Evolutionary conservation across 2,329 filamentous ascomycete genomes (phyloP), one percentile per base, ranked within the genome.

Genomic region (Paraphoma sp.): DNA sequence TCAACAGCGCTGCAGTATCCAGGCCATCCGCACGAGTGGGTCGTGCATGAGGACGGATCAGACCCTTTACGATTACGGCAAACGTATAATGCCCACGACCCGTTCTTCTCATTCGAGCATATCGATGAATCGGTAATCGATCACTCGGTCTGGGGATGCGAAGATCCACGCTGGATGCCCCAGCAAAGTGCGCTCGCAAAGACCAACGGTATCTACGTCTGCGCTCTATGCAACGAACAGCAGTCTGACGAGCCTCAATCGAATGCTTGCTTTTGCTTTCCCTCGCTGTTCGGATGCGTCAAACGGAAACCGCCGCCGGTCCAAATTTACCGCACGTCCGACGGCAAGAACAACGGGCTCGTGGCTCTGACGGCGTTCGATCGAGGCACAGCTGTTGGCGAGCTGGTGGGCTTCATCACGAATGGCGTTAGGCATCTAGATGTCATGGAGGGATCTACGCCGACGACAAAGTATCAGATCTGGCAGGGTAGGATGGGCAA

Each of bases 401-500:
- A 86, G 65, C 85, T 86, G 54, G 78, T 85, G 5, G 84, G 84
- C 3, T 68, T 83, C 28, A 76, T 86, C 31, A 86, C 84, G 0
- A 82, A 80, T 50, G 83, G 80, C 2, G 71, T 86, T 9, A 70
- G 78, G 6, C 80, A 82, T 56, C 71, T 83, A 11, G 84, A 87
- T 61, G 83, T 86, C 8, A 85, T 87, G 84, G 71, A 74, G 29
- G 78, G 79, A 29, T 78, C 78, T 0, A 77, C 78, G 0, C 85
- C 85, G 57, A 82, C 84, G 60, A 83, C 77, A 0, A 76, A 75
- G 0, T 87, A 86, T 62, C 84, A 87, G 65, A 86, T 87, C 52
- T 87, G 80, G 78, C 84, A 87, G 65, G 84, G 83, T 0, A 71
- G 73, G 51, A 78, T 81, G 68, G 83, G 84, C 3, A 87, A 87